Evolutionary conservation across 2,329 filamentous ascomycete genomes (phyloP).

Genomic region (Colletotrichum trifolii): DNA sequence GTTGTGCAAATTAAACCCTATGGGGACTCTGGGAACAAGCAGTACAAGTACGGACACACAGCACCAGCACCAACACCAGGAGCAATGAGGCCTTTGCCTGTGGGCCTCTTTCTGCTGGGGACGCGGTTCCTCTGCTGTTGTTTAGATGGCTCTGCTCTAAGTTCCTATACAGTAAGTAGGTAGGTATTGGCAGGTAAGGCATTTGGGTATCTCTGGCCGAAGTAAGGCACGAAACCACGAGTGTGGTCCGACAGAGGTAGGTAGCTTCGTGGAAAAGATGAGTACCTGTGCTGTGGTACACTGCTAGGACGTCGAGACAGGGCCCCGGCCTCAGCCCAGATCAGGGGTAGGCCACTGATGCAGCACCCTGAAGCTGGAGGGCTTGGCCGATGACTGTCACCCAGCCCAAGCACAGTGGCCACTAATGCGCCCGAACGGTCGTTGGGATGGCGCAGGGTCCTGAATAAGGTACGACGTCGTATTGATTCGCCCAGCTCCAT

Average conservation of each 20-base stretch:
- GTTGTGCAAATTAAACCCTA: constrained; percentile 22
- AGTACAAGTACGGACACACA: not conserved
- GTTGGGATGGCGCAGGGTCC: constrained; percentile 28
- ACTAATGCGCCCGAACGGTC: not conserved
- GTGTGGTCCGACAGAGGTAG: too few relatives aligned
- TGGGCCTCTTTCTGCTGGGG: too few relatives aligned
- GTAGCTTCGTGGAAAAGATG: too few relatives aligned
- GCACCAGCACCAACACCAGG: not conserved
- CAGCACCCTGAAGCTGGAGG: constrained; percentile 13
- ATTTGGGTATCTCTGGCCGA: too few relatives aligned
- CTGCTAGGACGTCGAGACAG: too few relatives aligned
- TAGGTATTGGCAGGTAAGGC: too few relatives aligned
- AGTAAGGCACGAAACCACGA: too few relatives aligned
- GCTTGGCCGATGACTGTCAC: constrained; percentile 30
- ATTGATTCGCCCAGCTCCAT: constrained; percentile 34
- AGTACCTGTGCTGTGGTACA: too few relatives aligned
- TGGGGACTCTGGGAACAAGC: constrained; percentile 20
- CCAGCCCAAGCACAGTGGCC: constrained; percentile 5
- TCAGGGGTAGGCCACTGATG: constrained; percentile 23
- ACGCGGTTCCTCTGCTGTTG: too few relatives aligned
- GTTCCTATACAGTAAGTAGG: too few relatives aligned
- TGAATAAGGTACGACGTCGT: constrained; percentile 37
- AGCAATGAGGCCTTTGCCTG: too few relatives aligned
- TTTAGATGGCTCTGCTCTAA: not conserved
- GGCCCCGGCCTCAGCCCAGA: not conserved